Evolutionary conservation across 1,284 basidiomycete genomes (phyloP).

Genomic region (Cryptococcus sp.): DNA sequence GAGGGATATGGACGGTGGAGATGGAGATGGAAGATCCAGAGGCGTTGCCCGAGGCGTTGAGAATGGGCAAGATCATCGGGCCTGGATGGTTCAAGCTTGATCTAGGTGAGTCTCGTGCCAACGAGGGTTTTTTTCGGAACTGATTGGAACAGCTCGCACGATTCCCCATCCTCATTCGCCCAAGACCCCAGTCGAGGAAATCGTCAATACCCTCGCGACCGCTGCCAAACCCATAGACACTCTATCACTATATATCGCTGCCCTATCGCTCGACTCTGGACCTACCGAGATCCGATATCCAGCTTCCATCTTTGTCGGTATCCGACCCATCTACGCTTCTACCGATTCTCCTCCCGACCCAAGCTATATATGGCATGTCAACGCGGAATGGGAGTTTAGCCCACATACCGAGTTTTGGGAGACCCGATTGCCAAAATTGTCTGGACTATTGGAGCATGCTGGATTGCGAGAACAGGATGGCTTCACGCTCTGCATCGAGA

Average conservation of each 20-base stretch:
- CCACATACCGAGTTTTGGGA: constrained; percentile 68
- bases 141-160: constrained; percentile 12
- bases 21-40: constrained; percentile 19
- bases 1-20: constrained; percentile 7
- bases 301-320: constrained; percentile 64
- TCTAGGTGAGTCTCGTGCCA: constrained; percentile 25
- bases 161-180: constrained; percentile 13
- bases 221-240: constrained; percentile 19
- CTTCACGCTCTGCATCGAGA: constrained; percentile 61
- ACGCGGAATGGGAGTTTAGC: constrained; percentile 63
- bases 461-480: constrained; percentile 58
- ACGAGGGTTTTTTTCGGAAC: no score
- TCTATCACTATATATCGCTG: constrained; percentile 62
- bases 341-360: constrained; percentile 60
- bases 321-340: constrained; percentile 60
- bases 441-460: constrained; percentile 56
- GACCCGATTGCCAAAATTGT: constrained; percentile 60
- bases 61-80: constrained; percentile 60
- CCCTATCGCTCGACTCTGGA: constrained; percentile 52
- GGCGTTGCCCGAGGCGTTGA: constrained; percentile 57
- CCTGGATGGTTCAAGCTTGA: constrained; percentile 64
- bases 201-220: constrained; percentile 14
- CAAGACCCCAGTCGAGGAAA: constrained; percentile 15
- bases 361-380: constrained; percentile 67
- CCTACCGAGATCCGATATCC: constrained; percentile 55